phyloP scores from a whole-genome alignment of 176 grass and related monocot genomes.

The Hordeum marinum region DNA sequence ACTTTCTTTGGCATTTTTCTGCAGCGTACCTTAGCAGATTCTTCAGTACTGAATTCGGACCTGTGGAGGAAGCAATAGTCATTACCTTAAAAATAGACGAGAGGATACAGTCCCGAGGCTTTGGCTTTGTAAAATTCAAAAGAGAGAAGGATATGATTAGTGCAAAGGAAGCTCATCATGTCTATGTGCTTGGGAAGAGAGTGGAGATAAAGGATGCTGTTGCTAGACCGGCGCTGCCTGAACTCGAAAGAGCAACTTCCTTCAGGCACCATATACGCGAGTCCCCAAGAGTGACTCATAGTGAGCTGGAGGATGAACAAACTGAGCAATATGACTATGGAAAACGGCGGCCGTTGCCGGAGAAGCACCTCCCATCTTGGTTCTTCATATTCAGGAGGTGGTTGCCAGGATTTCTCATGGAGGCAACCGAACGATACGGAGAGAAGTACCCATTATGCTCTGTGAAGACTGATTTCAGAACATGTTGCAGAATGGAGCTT shows the following conservation, averaged over 20 bases:
- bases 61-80: slow-evolving; percentile 64
- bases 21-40: slow-evolving; percentile 47
- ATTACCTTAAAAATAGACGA: slow-evolving; percentile 33
- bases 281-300: slow-evolving; percentile 6
- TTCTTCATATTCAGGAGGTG: slow-evolving; percentile 60
- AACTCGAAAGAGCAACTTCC: slow-evolving; percentile 16
- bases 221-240: slow-evolving; percentile 41
- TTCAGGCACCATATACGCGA: slow-evolving; percentile 16
- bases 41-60: slow-evolving; percentile 52
- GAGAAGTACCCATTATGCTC: slow-evolving; percentile 57
- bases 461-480: slow-evolving; percentile 57
- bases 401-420: slow-evolving; percentile 55
- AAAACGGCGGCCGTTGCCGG: slow-evolving; percentile 36
- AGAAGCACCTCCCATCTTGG: slow-evolving; percentile 61
- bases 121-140: slow-evolving; percentile 64
- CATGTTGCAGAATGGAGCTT: slow-evolving; percentile 58
- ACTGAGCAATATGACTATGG: slow-evolving; percentile 25
- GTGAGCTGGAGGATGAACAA: slow-evolving; percentile 29
- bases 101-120: slow-evolving; percentile 46
- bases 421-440: slow-evolving; percentile 26
- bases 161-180: slow-evolving; percentile 63
- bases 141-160: slow-evolving; percentile 35
- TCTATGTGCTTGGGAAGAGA: slow-evolving; percentile 55
- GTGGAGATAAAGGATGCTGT: slow-evolving; percentile 67
- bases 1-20: not conserved